phyloP scores from a whole-genome alignment of 2,329 filamentous ascomycete species.

The Septoria petroselini region DNA sequence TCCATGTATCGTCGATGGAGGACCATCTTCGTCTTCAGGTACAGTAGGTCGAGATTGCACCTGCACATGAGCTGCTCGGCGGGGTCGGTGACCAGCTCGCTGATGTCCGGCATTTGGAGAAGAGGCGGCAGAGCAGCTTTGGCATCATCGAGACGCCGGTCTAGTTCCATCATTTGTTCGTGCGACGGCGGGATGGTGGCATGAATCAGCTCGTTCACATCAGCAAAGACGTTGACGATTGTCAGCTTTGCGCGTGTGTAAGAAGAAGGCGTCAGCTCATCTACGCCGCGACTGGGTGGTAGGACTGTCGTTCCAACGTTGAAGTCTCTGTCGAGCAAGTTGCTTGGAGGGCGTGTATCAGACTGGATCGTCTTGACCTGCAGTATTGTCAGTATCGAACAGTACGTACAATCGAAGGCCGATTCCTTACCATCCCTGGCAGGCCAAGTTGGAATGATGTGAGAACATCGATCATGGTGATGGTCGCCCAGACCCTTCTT shows the following conservation, averaged over 20 bases:
- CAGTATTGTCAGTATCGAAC: constrained; percentile 1
- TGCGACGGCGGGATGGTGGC: constrained; percentile 38
- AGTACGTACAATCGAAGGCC: no score
- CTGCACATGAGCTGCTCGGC: constrained; percentile 53
- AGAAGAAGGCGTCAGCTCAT: constrained; percentile 37
- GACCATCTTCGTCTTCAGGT: constrained; percentile 52
- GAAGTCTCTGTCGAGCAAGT: constrained; percentile 48
- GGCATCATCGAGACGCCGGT: constrained; percentile 39
- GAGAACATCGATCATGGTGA: constrained; percentile 47
- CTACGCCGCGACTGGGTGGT: constrained; percentile 37
- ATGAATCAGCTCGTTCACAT: constrained; percentile 42
- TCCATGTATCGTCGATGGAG: constrained; percentile 55
- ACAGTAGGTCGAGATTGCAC: constrained; percentile 52
- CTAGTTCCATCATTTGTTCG: constrained; percentile 41
- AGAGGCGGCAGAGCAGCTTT: constrained; percentile 38
- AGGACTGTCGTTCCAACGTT: constrained; percentile 36
- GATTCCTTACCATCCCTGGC: constrained; percentile 46
- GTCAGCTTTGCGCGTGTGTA: constrained; percentile 40
- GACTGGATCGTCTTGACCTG: constrained; percentile 36
- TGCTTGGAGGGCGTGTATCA: constrained; percentile 46
- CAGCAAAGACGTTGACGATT: constrained; percentile 39
- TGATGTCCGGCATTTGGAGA: constrained; percentile 40
- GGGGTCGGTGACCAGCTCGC: constrained; percentile 48
- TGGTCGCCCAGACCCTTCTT: constrained; percentile 44
- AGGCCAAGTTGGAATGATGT: constrained; percentile 50